Base-by-base conservation (phyloP, 371 early-diverging fungal species). In the Mortierella sp. region DNA sequence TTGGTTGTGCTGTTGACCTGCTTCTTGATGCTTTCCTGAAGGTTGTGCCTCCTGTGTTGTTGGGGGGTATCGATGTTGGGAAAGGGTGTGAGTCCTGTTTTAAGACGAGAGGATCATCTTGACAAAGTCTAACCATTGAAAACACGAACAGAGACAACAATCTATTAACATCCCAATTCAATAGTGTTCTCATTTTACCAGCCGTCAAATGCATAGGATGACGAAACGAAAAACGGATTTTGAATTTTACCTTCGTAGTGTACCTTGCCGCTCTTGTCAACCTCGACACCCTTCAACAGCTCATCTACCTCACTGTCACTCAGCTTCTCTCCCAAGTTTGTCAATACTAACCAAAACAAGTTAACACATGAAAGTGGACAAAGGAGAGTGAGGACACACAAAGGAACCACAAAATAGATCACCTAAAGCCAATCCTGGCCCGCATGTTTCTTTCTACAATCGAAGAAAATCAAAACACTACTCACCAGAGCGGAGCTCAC, bases 321-420 rank as follows among this genome's bases (percentile, higher is more conserved):
- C 77, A 98, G 90, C 85, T 98, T 97, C 88, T 98, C 99, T 82
- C 98, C 99, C 76, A 98, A 92, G 90, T 94, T 96, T 74, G 98
- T 98, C 88, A 98, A 92, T 37, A 98, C 98, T 92, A 73, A 16
- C 26, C 28, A 57, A 67, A 40, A n/a, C 3, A 53, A 6, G 43
- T 40, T 2, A 40, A 6, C 43, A 6, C 43, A 21, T 43, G 24
- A 64, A 46, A 2, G 53, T 21, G 53, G 11, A 0, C n/a, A 21
- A 67, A 14, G 5, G 9, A 34, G 28, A n/a, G 24, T 75, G 14
- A 37, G 51, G 64, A 28, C 46, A 64, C 48, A 48, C 3, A 55
- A 46, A 26, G 21, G 43, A 28, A 64, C 61, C 5, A 31, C 55
- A 48, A 13, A 53, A 6, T n/a, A n/a, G n/a, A n/a, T n/a, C n/a